Evolutionary conservation across 2,329 filamentous ascomycete species (phyloP).

Genomic region (Ophiostoma australiae): DNA sequence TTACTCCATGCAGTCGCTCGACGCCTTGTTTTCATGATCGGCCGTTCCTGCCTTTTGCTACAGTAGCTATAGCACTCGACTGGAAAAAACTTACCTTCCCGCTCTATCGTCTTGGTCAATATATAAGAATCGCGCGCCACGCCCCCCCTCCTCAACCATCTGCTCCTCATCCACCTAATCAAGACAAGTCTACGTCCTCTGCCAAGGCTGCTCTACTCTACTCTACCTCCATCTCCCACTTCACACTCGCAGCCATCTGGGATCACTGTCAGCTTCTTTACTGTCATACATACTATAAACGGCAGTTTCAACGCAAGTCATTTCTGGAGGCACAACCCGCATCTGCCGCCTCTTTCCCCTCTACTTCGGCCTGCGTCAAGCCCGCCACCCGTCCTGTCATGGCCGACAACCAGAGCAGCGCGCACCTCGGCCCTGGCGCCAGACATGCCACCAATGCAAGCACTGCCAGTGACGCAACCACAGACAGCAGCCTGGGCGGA

Average conservation of each 20-base stretch:
- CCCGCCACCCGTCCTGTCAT: background rate
- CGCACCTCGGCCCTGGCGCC: background rate
- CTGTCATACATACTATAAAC: background rate
- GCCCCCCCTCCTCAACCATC: background rate
- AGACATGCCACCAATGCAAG: background rate
- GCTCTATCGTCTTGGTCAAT: background rate
- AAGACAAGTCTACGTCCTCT: background rate
- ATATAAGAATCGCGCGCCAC: conserved; percentile 4
- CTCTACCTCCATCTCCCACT: background rate
- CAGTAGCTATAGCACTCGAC: background rate
- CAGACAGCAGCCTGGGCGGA: conserved; percentile 14
- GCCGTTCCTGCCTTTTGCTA: background rate
- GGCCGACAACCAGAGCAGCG: background rate
- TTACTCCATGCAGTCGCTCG: background rate
- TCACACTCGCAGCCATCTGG: background rate
- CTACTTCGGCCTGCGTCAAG: background rate
- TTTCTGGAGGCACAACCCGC: background rate
- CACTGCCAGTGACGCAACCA: background rate
- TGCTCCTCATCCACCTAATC: background rate
- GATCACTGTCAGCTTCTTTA: background rate
- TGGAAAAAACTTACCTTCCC: background rate
- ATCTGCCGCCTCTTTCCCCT: background rate
- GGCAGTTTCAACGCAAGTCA: background rate
- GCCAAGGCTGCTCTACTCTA: conserved; percentile 1
- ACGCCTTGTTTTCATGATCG: background rate